A percentile compares a stretch with the other conserved stretches of the same genome.
These are phyloP conservation scores for Coemansia sp. DNA, from an alignment of 192 early-diverging fungal genomes.

Conservation along the genomic window DNA sequence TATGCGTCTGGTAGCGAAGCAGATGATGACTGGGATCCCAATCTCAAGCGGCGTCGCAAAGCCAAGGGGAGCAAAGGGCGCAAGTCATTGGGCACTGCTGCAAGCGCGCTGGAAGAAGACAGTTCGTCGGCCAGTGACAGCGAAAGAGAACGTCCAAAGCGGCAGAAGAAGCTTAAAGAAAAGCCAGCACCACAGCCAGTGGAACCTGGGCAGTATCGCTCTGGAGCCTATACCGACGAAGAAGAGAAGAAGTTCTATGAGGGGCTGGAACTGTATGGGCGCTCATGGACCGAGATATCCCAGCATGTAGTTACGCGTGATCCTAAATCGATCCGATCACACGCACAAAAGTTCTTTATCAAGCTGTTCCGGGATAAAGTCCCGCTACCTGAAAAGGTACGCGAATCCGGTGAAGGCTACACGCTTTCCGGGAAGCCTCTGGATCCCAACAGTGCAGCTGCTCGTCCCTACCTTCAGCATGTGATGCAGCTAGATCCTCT, in stretches of 20 bases:
- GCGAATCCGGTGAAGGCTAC: constrained; percentile 69
- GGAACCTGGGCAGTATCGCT: constrained; percentile 50
- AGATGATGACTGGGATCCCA: constrained; percentile 50
- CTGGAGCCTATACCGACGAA: constrained; percentile 73
- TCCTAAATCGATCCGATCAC: constrained; percentile 79
- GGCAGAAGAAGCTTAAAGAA: constrained; percentile 23
- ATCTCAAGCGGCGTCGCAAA: constrained; percentile 32
- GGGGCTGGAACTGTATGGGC: constrained; percentile 76
- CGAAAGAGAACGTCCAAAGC: constrained; percentile 11
- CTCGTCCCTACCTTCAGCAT: constrained; percentile 71
- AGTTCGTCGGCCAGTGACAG: constrained; percentile 20
- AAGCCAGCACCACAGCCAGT: constrained; percentile 36
- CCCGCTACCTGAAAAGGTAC: constrained; percentile 79
- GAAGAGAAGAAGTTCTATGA: constrained; percentile 74
- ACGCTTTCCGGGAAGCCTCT: constrained; percentile 81
- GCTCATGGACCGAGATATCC: constrained; percentile 78
- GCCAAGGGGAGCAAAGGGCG: constrained; percentile 29
- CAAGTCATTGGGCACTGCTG: constrained; percentile 5
- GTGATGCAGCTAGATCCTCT: constrained; percentile 50
- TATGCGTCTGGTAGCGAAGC: constrained; percentile 44
- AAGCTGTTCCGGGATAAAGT: constrained; percentile 79
- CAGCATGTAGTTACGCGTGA: constrained; percentile 76
- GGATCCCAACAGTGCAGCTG: constrained; percentile 84
- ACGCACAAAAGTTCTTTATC: constrained; percentile 92
- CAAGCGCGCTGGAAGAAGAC: background rate